phyloP scores from a whole-genome alignment of 495 filamentous ascomycete genomes.

The Xylaria longipes region DNA sequence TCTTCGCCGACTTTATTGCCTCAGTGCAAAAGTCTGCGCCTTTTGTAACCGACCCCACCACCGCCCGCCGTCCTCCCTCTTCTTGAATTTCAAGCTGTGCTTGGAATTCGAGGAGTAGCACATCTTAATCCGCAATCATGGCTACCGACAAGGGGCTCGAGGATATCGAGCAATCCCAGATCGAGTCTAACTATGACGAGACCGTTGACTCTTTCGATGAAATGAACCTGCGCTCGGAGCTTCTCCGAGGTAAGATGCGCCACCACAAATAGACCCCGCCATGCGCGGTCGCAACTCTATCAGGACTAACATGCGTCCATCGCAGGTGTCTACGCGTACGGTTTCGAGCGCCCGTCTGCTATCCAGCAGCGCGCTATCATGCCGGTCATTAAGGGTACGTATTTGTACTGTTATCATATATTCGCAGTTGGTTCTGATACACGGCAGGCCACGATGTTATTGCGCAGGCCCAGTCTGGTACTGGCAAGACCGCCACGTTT shows the following conservation, averaged over 20 bases:
- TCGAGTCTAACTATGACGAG: conserved; percentile 99
- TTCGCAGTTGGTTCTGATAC: conserved; percentile 27
- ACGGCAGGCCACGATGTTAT: conserved; percentile 92
- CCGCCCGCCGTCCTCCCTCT: conserved; percentile 39
- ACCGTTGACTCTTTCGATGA: conserved; percentile 98
- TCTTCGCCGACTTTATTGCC: conserved; percentile 48
- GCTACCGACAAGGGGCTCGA: conserved; percentile 95
- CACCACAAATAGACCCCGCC: conserved; percentile 1
- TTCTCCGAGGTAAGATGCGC: conserved; percentile 82
- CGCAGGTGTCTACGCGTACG: conserved; percentile 96
- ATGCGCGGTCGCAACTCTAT: conserved; percentile 9
- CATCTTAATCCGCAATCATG: conserved; percentile 81
- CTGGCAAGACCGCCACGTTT: conserved; percentile 99
- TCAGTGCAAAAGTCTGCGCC: conserved; percentile 47
- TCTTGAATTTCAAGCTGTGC: conserved; percentile 66
- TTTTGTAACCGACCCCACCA: conserved; percentile 54
- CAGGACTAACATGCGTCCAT: conserved; percentile 15
- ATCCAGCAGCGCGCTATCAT: conserved; percentile 99
- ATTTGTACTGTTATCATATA: background rate
- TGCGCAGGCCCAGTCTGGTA: conserved; percentile 98
- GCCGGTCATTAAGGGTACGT: conserved; percentile 98
- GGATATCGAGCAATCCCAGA: conserved; percentile 88
- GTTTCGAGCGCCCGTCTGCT: conserved; percentile 98
- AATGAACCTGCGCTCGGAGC: conserved; percentile 95
- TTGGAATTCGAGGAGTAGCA: conserved; percentile 72